These are phyloP conservation scores for Decorospora gaudefroyi DNA, from an alignment of 2,329 filamentous ascomycete species.

Conservation along the genomic window DNA sequence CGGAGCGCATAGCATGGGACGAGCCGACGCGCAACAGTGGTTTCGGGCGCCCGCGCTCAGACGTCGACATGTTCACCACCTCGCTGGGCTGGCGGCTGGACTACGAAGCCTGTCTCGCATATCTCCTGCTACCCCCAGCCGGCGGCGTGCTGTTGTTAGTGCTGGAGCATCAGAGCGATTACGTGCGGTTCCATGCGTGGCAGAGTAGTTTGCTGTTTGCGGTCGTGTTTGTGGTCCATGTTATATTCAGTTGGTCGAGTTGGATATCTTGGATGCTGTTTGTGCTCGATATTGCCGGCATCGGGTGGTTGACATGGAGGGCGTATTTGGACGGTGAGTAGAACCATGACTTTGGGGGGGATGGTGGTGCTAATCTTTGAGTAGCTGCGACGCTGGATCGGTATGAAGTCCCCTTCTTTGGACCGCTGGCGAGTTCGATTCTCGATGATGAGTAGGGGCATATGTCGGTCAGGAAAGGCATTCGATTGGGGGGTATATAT, in stretches of 20 bases:
- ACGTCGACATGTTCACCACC: conserved; percentile 81
- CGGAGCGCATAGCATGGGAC: conserved; percentile 40
- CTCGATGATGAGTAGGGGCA: conserved; percentile 75
- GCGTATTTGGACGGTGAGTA: conserved; percentile 81
- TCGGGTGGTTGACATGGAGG: conserved; percentile 73
- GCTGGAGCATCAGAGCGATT: conserved; percentile 92
- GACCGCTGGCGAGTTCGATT: conserved; percentile 81
- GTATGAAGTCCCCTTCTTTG: conserved; percentile 87
- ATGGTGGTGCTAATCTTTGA: conserved; percentile 11
- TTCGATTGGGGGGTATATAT: not conserved
- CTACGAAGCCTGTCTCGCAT: conserved; percentile 88
- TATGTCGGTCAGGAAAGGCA: not conserved
- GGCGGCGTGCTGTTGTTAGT: conserved; percentile 84
- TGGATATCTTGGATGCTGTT: conserved; percentile 85
- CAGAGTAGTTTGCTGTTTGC: conserved; percentile 86
- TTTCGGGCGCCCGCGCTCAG: conserved; percentile 58
- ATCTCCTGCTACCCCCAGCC: conserved; percentile 80
- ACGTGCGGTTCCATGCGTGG: conserved; percentile 97
- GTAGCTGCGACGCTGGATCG: conserved; percentile 66
- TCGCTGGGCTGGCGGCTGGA: conserved; percentile 84
- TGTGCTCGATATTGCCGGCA: conserved; percentile 72
- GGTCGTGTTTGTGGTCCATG: conserved; percentile 69
- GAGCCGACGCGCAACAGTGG: conserved; percentile 12
- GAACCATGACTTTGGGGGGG: not conserved
- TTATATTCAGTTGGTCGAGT: conserved; percentile 82